Evolutionary conservation across 148 eudicot species (phyloP), one percentile per base, ranked within the genome.

Genomic region (Fagopyrum homotropicum): DNA sequence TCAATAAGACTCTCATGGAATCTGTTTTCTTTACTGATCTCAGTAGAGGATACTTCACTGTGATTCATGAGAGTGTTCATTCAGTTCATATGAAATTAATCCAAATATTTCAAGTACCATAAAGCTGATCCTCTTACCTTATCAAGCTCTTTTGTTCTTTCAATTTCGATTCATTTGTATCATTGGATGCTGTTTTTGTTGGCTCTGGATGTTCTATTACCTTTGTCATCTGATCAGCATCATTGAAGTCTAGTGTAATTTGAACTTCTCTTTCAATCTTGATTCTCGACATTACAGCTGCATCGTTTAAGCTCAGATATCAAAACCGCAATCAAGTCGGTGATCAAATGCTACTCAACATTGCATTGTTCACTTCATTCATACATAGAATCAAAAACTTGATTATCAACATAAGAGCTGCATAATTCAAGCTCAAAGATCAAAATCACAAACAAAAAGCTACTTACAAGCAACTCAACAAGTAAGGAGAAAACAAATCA

Each of bases 241-340:
- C 87, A 16, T 80, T 77, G 50, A 92, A 95, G 78, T 92, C 91
- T 64, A 86, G 79, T 80, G 77, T 90, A 50, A 86, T 76, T 76
- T 86, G 88, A 81, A 87, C 86, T 61, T 88, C 75, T 84, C 98
- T 85, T 48, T 79, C 79, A 19, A 90, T 78, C 86, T 88, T 95
- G 48, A 95, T 89, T 84, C 84, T 89, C 77, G 86, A 78, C 94
- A 90, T 92, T 81, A 86, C 84, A 69, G 99, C 99, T 95, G 91
- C 82, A 86, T 19, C 47, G 29, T 9, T 59, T 51, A 46, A 72
- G 49, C 46, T 29, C 35, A 44, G 11, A 44, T 12, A 40, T 70
- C 15, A 14, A 47, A 60, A 60, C 7, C 7, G 66, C 35, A 60
- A 9, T 4, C 74, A 0, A 72, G 3, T 46, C 51, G n/a, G 52